Evolutionary conservation across 371 early-diverging fungal genomes (phyloP).

Genomic region (Mucor saturninus): DNA sequence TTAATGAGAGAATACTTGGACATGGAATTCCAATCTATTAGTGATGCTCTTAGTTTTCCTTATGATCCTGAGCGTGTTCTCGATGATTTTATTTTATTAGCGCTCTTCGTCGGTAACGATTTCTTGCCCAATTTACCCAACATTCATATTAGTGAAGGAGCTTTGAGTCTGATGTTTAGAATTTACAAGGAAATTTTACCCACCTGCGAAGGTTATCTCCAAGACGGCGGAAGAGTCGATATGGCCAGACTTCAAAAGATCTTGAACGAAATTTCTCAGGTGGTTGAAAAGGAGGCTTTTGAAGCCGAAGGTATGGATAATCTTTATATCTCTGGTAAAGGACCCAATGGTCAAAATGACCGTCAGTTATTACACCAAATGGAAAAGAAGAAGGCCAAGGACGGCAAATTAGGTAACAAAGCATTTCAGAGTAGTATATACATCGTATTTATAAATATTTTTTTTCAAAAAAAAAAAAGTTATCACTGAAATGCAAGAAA

Average conservation of each 20-base stretch:
- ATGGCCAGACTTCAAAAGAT: slow-evolving; percentile 68
- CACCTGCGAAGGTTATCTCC: slow-evolving; percentile 79
- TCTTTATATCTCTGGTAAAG: slow-evolving; percentile 66
- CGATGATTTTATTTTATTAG: slow-evolving; percentile 95
- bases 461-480: slow-evolving; percentile 23
- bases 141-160: slow-evolving; percentile 95
- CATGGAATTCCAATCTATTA: slow-evolving; percentile 76
- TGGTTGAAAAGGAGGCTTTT: slow-evolving; percentile 72
- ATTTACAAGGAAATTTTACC: slow-evolving; percentile 81
- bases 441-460: background rate
- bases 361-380: slow-evolving; percentile 49
- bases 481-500: slow-evolving; percentile 63
- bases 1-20: slow-evolving; percentile 92
- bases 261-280: slow-evolving; percentile 60
- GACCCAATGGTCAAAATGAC: slow-evolving; percentile 46
- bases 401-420: slow-evolving; percentile 21
- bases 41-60: slow-evolving; percentile 55
- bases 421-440: background rate
- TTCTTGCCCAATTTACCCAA: slow-evolving; percentile 96
- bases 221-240: slow-evolving; percentile 80
- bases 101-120: slow-evolving; percentile 98
- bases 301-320: slow-evolving; percentile 64
- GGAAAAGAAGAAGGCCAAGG: slow-evolving; percentile 49
- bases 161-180: slow-evolving; percentile 85
- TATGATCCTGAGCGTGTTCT: slow-evolving; percentile 94